Conservation (phyloP, 2,329 filamentous ascomycete genomes). For the Aureobasidium vineae region DNA sequence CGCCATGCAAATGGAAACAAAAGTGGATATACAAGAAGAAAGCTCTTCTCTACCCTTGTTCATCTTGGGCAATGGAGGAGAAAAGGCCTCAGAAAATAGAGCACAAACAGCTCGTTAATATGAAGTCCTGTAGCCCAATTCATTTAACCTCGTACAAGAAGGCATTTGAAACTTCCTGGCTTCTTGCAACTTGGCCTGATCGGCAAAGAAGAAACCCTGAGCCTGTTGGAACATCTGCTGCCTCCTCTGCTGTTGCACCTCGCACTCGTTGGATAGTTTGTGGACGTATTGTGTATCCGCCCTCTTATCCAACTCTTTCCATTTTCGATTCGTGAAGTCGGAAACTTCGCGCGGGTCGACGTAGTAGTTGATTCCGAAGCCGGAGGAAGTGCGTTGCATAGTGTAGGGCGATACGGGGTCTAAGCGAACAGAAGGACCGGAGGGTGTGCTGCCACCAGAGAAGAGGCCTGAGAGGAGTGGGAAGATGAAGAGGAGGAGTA, state of each 20-base stretch:
- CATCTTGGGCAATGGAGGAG: not conserved
- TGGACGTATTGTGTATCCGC: constrained; percentile 74
- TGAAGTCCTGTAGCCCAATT: constrained; percentile 44
- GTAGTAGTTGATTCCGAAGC: constrained; percentile 76
- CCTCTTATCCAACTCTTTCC: constrained; percentile 69
- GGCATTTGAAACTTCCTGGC: constrained; percentile 63
- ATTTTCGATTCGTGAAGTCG: constrained; percentile 66
- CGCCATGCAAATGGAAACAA: not conserved
- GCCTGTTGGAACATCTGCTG: constrained; percentile 72
- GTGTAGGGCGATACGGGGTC: constrained; percentile 74
- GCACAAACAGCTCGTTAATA: not conserved
- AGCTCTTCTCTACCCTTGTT: not conserved
- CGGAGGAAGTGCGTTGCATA: constrained; percentile 66
- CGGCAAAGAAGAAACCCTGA: constrained; percentile 82
- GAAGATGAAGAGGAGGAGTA: constrained; percentile 84
- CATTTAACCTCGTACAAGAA: constrained; percentile 57
- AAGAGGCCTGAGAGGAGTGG: constrained; percentile 77
- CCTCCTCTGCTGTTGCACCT: constrained; percentile 65
- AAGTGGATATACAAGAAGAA: not conserved
- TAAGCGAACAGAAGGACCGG: constrained; percentile 72
- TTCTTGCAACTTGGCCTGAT: constrained; percentile 72
- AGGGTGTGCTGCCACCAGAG: constrained; percentile 57
- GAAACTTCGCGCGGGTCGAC: constrained; percentile 76
- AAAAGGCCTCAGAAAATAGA: not conserved
- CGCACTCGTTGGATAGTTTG: constrained; percentile 67